Conservation (phyloP, 371 early-diverging fungal species). For the Mortierella sp. region DNA sequence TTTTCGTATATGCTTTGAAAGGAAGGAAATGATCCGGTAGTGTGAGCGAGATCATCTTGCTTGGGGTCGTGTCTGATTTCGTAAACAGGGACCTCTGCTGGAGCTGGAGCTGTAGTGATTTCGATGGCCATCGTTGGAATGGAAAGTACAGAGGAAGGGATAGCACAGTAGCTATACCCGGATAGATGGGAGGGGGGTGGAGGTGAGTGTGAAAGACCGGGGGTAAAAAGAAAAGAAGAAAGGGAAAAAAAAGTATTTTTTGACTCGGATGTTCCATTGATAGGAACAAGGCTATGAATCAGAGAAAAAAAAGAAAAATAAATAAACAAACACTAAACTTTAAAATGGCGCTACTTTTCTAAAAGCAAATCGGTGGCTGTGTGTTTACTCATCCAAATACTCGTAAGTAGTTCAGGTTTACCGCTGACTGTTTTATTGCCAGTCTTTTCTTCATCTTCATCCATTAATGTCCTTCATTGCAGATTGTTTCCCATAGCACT, state of each 20-base stretch:
- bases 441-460: too few species aligned
- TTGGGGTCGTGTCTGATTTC: conserved; percentile 20
- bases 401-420: too few species aligned
- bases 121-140: conserved; percentile 17
- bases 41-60: conserved; percentile 43
- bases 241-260: neutral
- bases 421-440: too few species aligned
- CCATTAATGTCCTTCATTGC: too few species aligned
- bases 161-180: neutral
- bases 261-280: neutral
- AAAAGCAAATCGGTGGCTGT: too few species aligned
- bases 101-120: conserved; percentile 30
- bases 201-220: neutral
- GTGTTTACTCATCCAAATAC: too few species aligned
- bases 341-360: too few species aligned
- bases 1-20: conserved; percentile 52
- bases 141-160: neutral
- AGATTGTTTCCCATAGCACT: too few species aligned
- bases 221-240: neutral
- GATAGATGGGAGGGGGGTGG: neutral
- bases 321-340: neutral
- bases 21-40: conserved; percentile 34
- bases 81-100: conserved; percentile 31
- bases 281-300: neutral
- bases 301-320: neutral